A percentile compares a stretch with the other conserved stretches of the same genome.
Evolutionary conservation across 139 green algal genomes (phyloP).

Genomic region (Haematococcus lacustris): DNA sequence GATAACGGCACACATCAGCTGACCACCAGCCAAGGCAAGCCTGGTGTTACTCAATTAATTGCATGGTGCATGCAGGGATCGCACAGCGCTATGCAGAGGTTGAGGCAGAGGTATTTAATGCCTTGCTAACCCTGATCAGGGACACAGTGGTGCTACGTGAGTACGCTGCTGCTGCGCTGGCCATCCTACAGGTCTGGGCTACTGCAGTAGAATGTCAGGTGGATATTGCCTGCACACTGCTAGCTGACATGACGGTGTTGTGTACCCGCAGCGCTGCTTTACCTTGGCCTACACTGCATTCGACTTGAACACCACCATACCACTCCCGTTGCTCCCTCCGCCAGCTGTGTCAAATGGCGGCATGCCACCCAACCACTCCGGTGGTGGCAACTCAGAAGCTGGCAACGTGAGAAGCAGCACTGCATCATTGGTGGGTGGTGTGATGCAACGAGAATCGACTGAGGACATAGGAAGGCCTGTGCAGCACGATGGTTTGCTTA

Average conservation of each 20-base stretch:
- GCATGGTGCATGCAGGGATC: constrained; percentile 21
- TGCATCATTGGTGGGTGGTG: no score
- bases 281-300: constrained; percentile 9
- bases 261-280: background rate
- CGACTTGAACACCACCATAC: background rate
- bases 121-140: constrained; percentile 25
- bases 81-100: constrained; percentile 17
- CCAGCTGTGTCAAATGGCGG: no score
- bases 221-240: background rate
- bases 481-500: no score
- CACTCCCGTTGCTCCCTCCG: constrained; percentile 2
- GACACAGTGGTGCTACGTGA: constrained; percentile 34
- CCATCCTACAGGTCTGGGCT: constrained; percentile 25
- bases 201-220: background rate
- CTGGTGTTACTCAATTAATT: no score
- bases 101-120: constrained; percentile 31
- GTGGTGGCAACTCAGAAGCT: no score
- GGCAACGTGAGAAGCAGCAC: no score
- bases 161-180: constrained; percentile 20
- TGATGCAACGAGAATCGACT: no score
- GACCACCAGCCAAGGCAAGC: no score
- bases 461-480: no score
- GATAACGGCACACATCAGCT: no score
- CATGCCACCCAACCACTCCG: no score
- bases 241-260: background rate